These are phyloP conservation scores for Penicillium hordei DNA, from an alignment of 2,329 filamentous ascomycete genomes.

Conservation along the genomic window DNA sequence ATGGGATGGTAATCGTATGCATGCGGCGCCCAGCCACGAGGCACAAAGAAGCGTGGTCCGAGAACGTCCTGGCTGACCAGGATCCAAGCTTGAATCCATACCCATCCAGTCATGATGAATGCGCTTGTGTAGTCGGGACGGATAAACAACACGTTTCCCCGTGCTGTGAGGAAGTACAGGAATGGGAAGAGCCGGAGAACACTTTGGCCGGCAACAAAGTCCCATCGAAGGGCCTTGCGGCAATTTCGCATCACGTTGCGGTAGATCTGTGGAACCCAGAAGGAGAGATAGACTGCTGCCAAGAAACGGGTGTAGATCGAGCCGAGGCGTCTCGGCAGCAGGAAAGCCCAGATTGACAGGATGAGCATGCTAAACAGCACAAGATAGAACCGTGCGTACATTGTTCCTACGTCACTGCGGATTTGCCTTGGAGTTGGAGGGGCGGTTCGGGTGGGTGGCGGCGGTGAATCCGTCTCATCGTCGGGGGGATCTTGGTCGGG, in stretches of 20 bases:
- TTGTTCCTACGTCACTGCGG: slow-evolving; percentile 54
- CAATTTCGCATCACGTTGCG: slow-evolving; percentile 90
- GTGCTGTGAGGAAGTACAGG: slow-evolving; percentile 77
- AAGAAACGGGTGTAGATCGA: slow-evolving; percentile 62
- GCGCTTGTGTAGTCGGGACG: slow-evolving; percentile 67
- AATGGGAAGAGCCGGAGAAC: slow-evolving; percentile 75
- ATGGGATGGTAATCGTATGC: slow-evolving; percentile 92
- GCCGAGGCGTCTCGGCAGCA: slow-evolving; percentile 55
- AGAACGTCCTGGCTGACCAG: slow-evolving; percentile 81
- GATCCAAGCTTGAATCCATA: slow-evolving; percentile 80
- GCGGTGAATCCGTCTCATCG: slow-evolving; percentile 36
- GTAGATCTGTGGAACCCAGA: slow-evolving; percentile 90
- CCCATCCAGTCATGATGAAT: slow-evolving; percentile 67
- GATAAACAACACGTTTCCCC: slow-evolving; percentile 78
- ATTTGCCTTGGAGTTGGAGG: slow-evolving; percentile 36
- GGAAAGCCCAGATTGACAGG: slow-evolving; percentile 58
- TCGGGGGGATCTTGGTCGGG: slow-evolving; percentile 57
- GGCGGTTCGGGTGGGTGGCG: slow-evolving; percentile 33
- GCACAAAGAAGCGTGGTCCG: slow-evolving; percentile 83
- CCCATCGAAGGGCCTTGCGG: slow-evolving; percentile 85
- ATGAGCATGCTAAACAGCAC: slow-evolving; percentile 59
- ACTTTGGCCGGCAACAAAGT: slow-evolving; percentile 83
- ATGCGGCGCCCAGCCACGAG: slow-evolving; percentile 63
- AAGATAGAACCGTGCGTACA: slow-evolving; percentile 64
- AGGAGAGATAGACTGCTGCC: slow-evolving; percentile 75